A percentile compares a stretch with the other conserved stretches of the same genome.
phyloP scores from a whole-genome alignment of 345 rosid genomes.

The Jatropha curcas region DNA sequence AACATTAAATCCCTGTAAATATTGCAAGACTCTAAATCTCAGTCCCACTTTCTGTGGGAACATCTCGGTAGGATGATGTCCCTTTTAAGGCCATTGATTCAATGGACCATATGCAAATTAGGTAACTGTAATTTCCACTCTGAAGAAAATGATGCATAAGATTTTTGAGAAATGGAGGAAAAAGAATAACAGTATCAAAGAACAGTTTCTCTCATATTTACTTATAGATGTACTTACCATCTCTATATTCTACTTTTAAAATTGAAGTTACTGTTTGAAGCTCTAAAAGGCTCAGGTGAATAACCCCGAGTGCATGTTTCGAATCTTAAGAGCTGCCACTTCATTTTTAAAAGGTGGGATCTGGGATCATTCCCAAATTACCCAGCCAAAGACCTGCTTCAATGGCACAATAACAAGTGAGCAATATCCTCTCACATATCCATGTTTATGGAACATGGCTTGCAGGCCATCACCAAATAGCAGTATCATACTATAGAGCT shows the following conservation, averaged over 20 bases:
- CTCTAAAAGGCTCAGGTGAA: neutral
- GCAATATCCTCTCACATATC: slow-evolving; percentile 2
- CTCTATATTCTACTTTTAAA: neutral
- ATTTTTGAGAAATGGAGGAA: neutral
- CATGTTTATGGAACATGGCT: neutral
- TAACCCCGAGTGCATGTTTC: neutral
- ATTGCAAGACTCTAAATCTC: neutral
- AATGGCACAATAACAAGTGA: neutral
- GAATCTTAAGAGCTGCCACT: neutral
- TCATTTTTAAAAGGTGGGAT: neutral
- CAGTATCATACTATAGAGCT: too few species aligned
- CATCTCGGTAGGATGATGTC: neutral
- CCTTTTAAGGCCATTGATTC: neutral
- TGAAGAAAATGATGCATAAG: too few species aligned
- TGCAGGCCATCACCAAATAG: neutral
- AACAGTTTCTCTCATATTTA: neutral
- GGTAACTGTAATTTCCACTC: neutral
- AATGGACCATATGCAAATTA: neutral
- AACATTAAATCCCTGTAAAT: neutral
- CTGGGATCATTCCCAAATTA: neutral
- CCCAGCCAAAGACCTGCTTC: neutral
- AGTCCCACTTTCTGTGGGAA: neutral
- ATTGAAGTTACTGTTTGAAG: neutral
- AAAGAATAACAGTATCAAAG: neutral
- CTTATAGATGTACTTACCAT: neutral